phyloP scores from a whole-genome alignment of 2,329 filamentous ascomycete species.

The Fusarium annulatum region DNA sequence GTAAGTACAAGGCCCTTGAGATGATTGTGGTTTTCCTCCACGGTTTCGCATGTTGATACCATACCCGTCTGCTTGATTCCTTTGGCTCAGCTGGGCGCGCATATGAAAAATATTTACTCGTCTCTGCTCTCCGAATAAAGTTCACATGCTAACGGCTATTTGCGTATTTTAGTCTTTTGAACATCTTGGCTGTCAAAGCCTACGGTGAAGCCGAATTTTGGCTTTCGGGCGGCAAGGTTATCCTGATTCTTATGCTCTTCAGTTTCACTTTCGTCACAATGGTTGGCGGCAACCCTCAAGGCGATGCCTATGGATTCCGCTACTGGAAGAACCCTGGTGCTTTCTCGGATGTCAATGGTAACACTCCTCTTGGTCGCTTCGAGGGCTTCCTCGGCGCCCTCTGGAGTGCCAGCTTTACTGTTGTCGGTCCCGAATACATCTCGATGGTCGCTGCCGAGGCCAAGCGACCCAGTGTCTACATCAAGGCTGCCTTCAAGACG shows the following conservation, averaged over 20 bases:
- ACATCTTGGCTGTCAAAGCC: slow-evolving; percentile 72
- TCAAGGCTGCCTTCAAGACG: slow-evolving; percentile 77
- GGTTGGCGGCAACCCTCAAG: slow-evolving; percentile 79
- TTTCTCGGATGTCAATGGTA: slow-evolving; percentile 63
- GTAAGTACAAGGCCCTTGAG: slow-evolving; percentile 53
- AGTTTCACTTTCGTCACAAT: slow-evolving; percentile 83
- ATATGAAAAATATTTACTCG: slow-evolving; percentile 10
- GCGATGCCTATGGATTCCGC: slow-evolving; percentile 76
- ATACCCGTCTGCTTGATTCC: not conserved
- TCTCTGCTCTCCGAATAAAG: slow-evolving; percentile 4
- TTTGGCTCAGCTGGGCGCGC: not conserved
- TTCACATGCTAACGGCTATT: slow-evolving; percentile 42
- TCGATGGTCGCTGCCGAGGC: slow-evolving; percentile 76
- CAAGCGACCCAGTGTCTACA: slow-evolving; percentile 69
- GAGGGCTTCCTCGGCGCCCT: slow-evolving; percentile 76
- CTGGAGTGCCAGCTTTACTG: slow-evolving; percentile 71
- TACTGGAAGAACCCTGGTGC: slow-evolving; percentile 65
- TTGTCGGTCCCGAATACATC: slow-evolving; percentile 76
- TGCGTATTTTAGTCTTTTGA: slow-evolving; percentile 60
- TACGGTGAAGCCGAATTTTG: slow-evolving; percentile 81
- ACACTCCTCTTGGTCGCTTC: slow-evolving; percentile 72
- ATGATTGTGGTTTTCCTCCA: not conserved
- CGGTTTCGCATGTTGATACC: slow-evolving; percentile 10
- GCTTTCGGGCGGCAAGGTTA: slow-evolving; percentile 70
- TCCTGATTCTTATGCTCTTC: slow-evolving; percentile 75